These are phyloP conservation scores for Corrigiola litoralis DNA, from an alignment of 179 eudicot genomes.

Conservation along the genomic window DNA sequence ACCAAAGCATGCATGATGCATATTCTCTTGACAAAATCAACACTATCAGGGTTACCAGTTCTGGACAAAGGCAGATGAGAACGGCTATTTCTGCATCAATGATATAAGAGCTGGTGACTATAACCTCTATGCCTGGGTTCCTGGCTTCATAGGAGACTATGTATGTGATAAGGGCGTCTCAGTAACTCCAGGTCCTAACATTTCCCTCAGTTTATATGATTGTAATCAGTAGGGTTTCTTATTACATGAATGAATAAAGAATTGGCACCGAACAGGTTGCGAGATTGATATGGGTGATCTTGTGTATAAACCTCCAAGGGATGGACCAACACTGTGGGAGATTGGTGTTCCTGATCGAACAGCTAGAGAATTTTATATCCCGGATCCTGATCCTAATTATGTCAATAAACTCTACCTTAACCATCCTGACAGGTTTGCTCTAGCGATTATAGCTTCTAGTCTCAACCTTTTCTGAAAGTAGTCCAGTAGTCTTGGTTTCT, in stretches of 20 bases:
- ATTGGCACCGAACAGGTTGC: slow-evolving; percentile 31
- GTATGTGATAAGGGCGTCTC: slow-evolving; percentile 29
- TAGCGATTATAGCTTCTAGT: not conserved
- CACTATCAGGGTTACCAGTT: slow-evolving; percentile 65
- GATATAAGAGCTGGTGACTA: slow-evolving; percentile 53
- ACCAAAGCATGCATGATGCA: not conserved
- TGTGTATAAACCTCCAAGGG: slow-evolving; percentile 69
- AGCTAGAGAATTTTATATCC: slow-evolving; percentile 69
- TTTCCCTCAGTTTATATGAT: not conserved
- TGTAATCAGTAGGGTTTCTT: not conserved
- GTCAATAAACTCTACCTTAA: slow-evolving; percentile 51
- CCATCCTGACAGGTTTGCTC: slow-evolving; percentile 69
- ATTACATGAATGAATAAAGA: not conserved
- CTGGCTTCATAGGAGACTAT: slow-evolving; percentile 77
- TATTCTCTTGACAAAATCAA: not conserved
- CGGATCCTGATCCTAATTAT: slow-evolving; percentile 78
- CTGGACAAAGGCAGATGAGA: slow-evolving; percentile 61
- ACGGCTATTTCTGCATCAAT: slow-evolving; percentile 47
- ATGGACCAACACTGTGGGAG: slow-evolving; percentile 89
- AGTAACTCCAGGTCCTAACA: slow-evolving; percentile 49
- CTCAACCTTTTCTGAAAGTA: not conserved
- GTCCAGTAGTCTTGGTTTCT: too few relatives aligned
- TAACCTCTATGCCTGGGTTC: slow-evolving; percentile 61
- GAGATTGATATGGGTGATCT: slow-evolving; percentile 50
- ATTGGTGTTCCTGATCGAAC: slow-evolving; percentile 85